These are phyloP conservation scores for Magnolia officinalis DNA, from an alignment of 164 flowering plant species.

Conservation along the genomic window DNA sequence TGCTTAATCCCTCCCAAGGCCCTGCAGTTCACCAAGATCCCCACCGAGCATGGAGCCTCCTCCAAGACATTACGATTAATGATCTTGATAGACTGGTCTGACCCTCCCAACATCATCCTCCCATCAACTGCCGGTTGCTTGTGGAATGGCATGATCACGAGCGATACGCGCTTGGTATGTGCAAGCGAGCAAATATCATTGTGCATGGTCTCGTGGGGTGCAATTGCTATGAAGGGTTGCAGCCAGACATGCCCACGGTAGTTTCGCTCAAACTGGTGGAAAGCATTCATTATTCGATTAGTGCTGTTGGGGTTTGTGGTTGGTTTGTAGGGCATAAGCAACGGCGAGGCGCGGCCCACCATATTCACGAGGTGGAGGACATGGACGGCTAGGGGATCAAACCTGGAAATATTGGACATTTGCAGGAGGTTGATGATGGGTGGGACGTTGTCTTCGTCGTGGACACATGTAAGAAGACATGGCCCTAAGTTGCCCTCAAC, in stretches of 20 bases:
- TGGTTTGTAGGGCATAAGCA: background rate
- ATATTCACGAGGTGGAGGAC: slow-evolving; percentile 17
- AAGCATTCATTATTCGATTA: slow-evolving; percentile 6
- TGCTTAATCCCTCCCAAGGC: background rate
- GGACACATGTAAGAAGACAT: slow-evolving; percentile 11
- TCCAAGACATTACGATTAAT: background rate
- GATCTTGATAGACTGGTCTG: background rate
- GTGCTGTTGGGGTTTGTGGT: background rate
- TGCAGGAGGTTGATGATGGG: slow-evolving; percentile 15
- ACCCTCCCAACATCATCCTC: background rate
- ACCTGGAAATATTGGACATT: slow-evolving; percentile 10
- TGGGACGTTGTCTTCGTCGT: slow-evolving; percentile 14
- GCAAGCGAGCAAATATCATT: slow-evolving; percentile 24
- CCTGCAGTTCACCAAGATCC: background rate
- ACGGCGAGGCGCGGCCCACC: slow-evolving; percentile 14
- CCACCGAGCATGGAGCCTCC: background rate
- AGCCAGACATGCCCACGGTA: background rate
- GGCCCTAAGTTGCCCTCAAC: background rate
- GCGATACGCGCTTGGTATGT: background rate
- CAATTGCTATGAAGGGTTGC: slow-evolving; percentile 23
- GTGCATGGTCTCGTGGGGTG: slow-evolving; percentile 48
- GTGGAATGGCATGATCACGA: background rate
- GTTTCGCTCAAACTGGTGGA: slow-evolving; percentile 4
- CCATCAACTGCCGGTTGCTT: background rate
- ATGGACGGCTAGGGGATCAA: background rate